phyloP scores from a whole-genome alignment of 345 rosid genomes.

The Linum usitatissimum region DNA sequence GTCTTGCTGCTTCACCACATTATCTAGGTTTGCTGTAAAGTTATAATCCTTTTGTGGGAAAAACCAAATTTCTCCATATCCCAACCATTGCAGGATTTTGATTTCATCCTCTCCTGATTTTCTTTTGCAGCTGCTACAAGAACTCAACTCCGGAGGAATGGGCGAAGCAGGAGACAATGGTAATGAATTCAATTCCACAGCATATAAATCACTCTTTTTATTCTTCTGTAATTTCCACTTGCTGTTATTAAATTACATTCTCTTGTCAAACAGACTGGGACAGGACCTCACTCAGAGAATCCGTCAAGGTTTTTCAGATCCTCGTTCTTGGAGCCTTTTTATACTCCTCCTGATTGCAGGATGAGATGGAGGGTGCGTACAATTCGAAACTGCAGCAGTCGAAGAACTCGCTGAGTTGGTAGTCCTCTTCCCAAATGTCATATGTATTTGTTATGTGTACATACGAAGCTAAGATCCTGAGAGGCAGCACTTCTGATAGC shows the following conservation, averaged over 20 bases:
- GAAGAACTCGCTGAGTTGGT: not conserved
- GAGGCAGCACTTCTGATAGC: no score
- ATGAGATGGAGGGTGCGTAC: slow-evolving; percentile 4
- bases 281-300: slow-evolving; percentile 61
- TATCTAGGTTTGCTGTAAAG: not conserved
- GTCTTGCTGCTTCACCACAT: not conserved
- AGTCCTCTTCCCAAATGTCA: no score
- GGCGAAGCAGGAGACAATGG: slow-evolving; percentile 38
- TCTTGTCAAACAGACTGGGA: slow-evolving; percentile 45
- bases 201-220: not conserved
- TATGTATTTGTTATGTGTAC: no score
- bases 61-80: not conserved
- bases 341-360: not conserved
- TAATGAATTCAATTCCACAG: slow-evolving; percentile 14
- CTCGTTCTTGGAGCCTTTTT: slow-evolving; percentile 57
- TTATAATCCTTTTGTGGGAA: no score
- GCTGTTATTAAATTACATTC: not conserved
- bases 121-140: slow-evolving; percentile 67
- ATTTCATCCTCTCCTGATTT: not conserved
- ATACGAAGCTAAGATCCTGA: no score
- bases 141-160: slow-evolving; percentile 48
- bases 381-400: slow-evolving; percentile 5
- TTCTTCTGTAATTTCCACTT: not conserved
- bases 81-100: not conserved
- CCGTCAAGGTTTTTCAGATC: slow-evolving; percentile 64